These are phyloP conservation scores for Leishmania arabica DNA, from an alignment of 208 protist species.

Conservation along the genomic window DNA sequence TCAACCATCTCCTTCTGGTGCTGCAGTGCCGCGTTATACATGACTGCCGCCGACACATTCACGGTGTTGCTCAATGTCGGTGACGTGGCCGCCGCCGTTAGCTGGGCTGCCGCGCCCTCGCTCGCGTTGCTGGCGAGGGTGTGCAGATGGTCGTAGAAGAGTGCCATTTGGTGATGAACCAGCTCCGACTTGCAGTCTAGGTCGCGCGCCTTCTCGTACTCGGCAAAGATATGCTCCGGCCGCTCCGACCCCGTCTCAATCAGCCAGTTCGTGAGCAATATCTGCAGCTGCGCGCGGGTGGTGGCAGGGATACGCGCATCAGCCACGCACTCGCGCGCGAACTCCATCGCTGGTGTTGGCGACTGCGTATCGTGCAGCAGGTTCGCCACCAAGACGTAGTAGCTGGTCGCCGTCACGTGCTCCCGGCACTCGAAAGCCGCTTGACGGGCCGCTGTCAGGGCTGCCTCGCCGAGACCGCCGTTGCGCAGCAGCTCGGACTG, in stretches of 20 bases:
- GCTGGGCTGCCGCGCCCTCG: constrained; percentile 23
- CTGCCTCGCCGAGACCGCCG: constrained; percentile 73
- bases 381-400: constrained; percentile 86
- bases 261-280: constrained; percentile 81
- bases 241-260: constrained; percentile 72
- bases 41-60: constrained; percentile 9
- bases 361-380: constrained; percentile 86
- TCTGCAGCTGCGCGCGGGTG: constrained; percentile 66
- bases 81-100: constrained; percentile 7
- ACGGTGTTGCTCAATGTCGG: neutral
- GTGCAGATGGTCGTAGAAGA: constrained; percentile 94
- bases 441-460: constrained; percentile 72
- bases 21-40: constrained; percentile 24
- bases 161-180: constrained; percentile 90
- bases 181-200: constrained; percentile 80
- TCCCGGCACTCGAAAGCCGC: constrained; percentile 36
- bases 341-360: constrained; percentile 75
- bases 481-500: constrained; percentile 84
- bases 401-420: constrained; percentile 33
- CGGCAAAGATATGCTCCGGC: constrained; percentile 77
- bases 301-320: constrained; percentile 30
- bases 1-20: constrained; percentile 41
- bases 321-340: constrained; percentile 55
- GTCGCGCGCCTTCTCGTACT: constrained; percentile 73
- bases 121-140: constrained; percentile 25